Evolutionary conservation across 2,329 filamentous ascomycete species (phyloP).

Genomic region (Alternaria brassicicola): DNA sequence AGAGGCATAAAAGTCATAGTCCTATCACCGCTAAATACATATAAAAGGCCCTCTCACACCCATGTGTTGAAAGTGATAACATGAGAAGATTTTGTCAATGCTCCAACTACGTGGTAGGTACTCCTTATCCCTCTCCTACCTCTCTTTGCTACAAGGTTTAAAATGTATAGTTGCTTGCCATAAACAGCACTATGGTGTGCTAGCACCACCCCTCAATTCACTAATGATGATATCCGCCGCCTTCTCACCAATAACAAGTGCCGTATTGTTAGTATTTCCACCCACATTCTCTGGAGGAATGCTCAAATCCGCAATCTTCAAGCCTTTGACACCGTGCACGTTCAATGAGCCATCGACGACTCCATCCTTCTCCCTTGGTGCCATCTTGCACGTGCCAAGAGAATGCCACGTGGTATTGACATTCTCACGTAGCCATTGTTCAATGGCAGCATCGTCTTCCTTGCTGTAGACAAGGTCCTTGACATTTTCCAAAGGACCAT

Average conservation of each 20-base stretch:
- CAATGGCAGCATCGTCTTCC: slow-evolving; percentile 47
- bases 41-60: neutral
- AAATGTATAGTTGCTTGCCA: too few species aligned
- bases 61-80: too few species aligned
- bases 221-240: slow-evolving; percentile 38
- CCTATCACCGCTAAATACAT: neutral
- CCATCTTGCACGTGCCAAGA: slow-evolving; percentile 43
- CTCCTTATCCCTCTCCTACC: too few species aligned
- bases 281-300: slow-evolving; percentile 53
- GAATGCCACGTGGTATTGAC: slow-evolving; percentile 45
- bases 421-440: slow-evolving; percentile 50
- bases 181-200: slow-evolving; percentile 7
- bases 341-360: slow-evolving; percentile 37
- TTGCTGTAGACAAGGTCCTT: slow-evolving; percentile 30
- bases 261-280: slow-evolving; percentile 56
- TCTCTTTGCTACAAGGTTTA: too few species aligned
- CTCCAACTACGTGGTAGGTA: too few species aligned
- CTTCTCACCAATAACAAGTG: slow-evolving; percentile 47
- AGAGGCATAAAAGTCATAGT: neutral
- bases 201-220: slow-evolving; percentile 11
- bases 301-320: slow-evolving; percentile 54
- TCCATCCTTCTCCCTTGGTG: slow-evolving; percentile 36
- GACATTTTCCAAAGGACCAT: slow-evolving; percentile 15
- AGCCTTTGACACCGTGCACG: slow-evolving; percentile 35
- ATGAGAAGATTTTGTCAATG: too few species aligned